These are phyloP conservation scores for Pythium brachiatum DNA, from an alignment of 352 stramenopile species.

Conservation along the genomic window DNA sequence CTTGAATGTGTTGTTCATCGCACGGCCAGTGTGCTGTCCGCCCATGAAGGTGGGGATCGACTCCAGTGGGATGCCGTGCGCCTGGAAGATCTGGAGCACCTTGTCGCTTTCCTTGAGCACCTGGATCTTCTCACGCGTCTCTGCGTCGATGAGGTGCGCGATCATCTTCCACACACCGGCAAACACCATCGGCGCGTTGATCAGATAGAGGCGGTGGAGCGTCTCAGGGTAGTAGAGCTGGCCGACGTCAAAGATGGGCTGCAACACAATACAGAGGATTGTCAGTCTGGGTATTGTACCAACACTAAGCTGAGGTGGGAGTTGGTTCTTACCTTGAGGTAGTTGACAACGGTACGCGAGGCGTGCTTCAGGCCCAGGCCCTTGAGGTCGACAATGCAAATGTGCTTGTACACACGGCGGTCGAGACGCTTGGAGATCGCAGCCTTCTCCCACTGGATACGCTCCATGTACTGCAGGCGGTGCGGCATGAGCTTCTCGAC, in stretches of 20 bases:
- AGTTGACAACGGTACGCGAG: conserved; percentile 47
- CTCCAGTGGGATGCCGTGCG: conserved; percentile 55
- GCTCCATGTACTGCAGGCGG: conserved; percentile 77
- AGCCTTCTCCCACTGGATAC: conserved; percentile 73
- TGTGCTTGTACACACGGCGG: conserved; percentile 77
- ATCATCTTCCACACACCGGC: conserved; percentile 84
- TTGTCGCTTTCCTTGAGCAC: conserved; percentile 69
- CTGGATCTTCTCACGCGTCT: conserved; percentile 83
- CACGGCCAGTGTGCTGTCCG: conserved; percentile 45
- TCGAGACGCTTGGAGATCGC: conserved; percentile 63
- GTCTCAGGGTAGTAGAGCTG: conserved; percentile 83
- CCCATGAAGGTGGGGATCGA: conserved; percentile 63
- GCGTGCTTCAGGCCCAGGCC: conserved; percentile 69
- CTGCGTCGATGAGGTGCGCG: conserved; percentile 57
- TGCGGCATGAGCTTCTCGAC: conserved; percentile 60
- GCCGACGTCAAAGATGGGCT: conserved; percentile 78
- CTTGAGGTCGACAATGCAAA: conserved; percentile 78
- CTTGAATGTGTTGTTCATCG: conserved; percentile 72
- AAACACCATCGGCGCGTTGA: conserved; percentile 84
- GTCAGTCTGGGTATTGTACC: background rate
- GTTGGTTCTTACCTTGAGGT: conserved; percentile 51
- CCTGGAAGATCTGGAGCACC: conserved; percentile 55
- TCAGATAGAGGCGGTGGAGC: conserved; percentile 70
- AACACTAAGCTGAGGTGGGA: background rate
- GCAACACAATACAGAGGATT: background rate